Conservation (phyloP, 495 filamentous ascomycete genomes). For the Viridothelium virens region DNA sequence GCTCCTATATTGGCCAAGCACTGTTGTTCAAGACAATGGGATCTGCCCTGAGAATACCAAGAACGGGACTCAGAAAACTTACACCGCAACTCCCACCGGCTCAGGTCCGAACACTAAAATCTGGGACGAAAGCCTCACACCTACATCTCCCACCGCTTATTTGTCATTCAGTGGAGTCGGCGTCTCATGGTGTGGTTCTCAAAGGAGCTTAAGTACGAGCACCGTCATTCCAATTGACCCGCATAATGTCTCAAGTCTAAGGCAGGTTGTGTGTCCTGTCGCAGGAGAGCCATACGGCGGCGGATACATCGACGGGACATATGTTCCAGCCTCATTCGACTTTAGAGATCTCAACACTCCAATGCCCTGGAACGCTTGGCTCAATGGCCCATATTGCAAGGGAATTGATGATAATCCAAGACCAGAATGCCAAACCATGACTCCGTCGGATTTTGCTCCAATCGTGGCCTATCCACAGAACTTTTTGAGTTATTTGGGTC, state of each 20-base stretch:
- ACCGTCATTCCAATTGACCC: not conserved
- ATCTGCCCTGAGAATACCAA: not conserved
- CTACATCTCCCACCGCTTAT: not conserved
- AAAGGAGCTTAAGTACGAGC: not conserved
- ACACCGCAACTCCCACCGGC: not conserved
- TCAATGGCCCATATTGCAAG: not conserved
- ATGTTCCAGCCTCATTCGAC: not conserved
- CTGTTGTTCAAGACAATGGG: not conserved
- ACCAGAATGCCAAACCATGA: not conserved
- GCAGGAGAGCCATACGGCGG: not conserved
- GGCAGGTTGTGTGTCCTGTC: not conserved
- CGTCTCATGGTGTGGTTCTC: not conserved
- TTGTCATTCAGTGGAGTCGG: not conserved
- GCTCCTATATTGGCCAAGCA: not conserved
- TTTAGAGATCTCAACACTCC: not conserved
- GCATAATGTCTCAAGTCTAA: not conserved
- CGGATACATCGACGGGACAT: not conserved
- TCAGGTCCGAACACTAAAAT: not conserved
- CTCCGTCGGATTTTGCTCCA: not conserved
- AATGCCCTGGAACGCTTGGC: not conserved
- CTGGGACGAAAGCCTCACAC: not conserved
- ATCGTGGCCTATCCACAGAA: not conserved
- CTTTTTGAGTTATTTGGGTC: not conserved
- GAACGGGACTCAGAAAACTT: not conserved
- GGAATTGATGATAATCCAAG: not conserved